Evolutionary conservation across 2,329 filamentous ascomycete genomes (phyloP), one percentile per base, ranked within the genome.

Genomic region (Clonostachys solani): DNA sequence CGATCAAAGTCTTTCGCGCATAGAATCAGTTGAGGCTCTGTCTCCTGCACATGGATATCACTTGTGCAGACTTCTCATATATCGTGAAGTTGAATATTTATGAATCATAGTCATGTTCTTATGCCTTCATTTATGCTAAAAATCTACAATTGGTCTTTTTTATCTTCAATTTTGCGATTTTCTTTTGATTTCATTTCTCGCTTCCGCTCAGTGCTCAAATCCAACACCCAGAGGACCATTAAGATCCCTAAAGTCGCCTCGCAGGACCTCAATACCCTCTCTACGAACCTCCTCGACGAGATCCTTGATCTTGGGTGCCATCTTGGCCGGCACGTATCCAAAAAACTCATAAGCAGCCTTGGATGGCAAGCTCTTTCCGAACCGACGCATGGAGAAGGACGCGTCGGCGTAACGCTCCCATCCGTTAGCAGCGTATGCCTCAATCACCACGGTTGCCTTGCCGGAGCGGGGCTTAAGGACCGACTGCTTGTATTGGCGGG

Each of bases 341-440:
- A 82, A 82, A 45, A 73, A 74, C 52, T 74, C 70, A 56, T 82
- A 81, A 3, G 74, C 75, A 10, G 69, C 69, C 50, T 73, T 71
- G 0, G 77, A 74, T 0, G 78, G 78, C 42, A 83, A 56, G n/a
- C 71, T 76, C 55, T 83, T 75, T 1, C 78, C 78, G 51, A 82
- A 83, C 0, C 65, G 64, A 40, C 68, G 67, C 70, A 83, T 75
- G 43, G 68, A 75, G 49, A 69, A 69, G 2, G 73, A 76, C 1
- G 78, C 79, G 57, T 81, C 73, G 0, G 78, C 78, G 54, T 81
- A 83, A 17, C 79, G 60, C 62, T 82, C 80, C 79, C 79, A 83
- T 1, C 78, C 77, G 49, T 77, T 75, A 2, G 72, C 67, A 3
- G 74, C 70, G 56, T 80, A 83, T 1, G 79, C 76, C 60, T 86